These are phyloP conservation scores for Mollisiaceae sp. DNA, from an alignment of 2,329 filamentous ascomycete genomes.

Conservation along the genomic window DNA sequence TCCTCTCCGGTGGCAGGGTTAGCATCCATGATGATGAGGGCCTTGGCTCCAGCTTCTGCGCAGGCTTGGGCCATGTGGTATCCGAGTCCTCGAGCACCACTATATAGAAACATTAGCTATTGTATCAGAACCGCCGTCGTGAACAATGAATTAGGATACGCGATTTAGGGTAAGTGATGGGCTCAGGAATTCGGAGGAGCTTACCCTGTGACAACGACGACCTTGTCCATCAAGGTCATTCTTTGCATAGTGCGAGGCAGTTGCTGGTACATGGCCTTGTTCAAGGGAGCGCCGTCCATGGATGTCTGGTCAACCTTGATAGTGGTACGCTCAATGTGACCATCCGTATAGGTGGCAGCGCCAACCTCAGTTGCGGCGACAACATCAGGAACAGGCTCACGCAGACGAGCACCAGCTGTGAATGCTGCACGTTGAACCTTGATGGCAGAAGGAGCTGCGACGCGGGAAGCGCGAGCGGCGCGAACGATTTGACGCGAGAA, in stretches of 20 bases:
- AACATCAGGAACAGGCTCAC: slow-evolving; percentile 34
- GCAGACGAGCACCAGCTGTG: slow-evolving; percentile 28
- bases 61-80: slow-evolving; percentile 81
- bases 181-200: slow-evolving; percentile 37
- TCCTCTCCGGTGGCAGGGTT: slow-evolving; percentile 74
- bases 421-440: slow-evolving; percentile 35
- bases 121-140: background rate
- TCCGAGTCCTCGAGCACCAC: slow-evolving; percentile 77
- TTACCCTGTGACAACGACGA: slow-evolving; percentile 74
- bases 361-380: slow-evolving; percentile 40
- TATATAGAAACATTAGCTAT: slow-evolving; percentile 44
- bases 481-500: slow-evolving; percentile 34
- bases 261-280: slow-evolving; percentile 56
- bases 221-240: slow-evolving; percentile 72
- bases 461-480: slow-evolving; percentile 20
- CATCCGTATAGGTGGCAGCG: slow-evolving; percentile 32
- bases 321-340: slow-evolving; percentile 32
- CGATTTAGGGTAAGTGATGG: background rate
- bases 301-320: slow-evolving; percentile 36
- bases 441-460: slow-evolving; percentile 20
- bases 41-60: slow-evolving; percentile 75
- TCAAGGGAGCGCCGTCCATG: slow-evolving; percentile 49
- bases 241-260: slow-evolving; percentile 70
- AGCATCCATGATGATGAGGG: slow-evolving; percentile 76
- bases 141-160: background rate